Evolutionary conservation across 768 basidiomycete genomes (phyloP), one percentile per base, ranked within the genome.

Genomic region (Lactarius quietus): DNA sequence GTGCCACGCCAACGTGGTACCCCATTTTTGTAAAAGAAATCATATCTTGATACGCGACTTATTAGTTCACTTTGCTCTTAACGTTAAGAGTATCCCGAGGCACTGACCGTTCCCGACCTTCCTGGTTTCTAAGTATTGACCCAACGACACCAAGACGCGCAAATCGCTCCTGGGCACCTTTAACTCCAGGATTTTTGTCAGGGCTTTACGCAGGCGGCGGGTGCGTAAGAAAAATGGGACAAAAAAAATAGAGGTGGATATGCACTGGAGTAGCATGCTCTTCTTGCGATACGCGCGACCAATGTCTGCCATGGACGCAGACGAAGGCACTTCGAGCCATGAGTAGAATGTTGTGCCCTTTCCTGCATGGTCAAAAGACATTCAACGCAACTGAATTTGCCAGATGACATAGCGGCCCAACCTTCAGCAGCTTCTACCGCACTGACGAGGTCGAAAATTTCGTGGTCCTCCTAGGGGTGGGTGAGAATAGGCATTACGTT

Each of bases 1-100:
- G 92, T 94, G 18, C 95, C 96, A 69, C 95, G 83, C 96, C 96
- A 99, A 74, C 84, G 91, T 0, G 96, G 96, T 4, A 99, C 94
- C 26, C 96, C 96, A 68, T 98, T 98, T 77, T 96, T 95, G 81
- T 91, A 92, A 83, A 98, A 99, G 75, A 92, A 92, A 75, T 93
- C 90, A 68, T 93, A 93, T 70, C 92, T 92, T 66, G 23, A 38
- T 29, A 10, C 20, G 29, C 56, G 64, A 39, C 35, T 41, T 33
- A 51, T 63, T 66, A 56, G 59, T 6, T 41, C 26, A 17, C 38
- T 66, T n/a, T 12, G 36, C n/a, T 58, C 41, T 35, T 10, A 62
- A 69, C 67, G 20, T n/a, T 17, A 14, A 15, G 54, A 6, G 36
- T 57, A 41, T 62, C 41, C 29, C 12, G 9, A 20, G 35, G 60